phyloP scores from a whole-genome alignment of 805 yeast species.

The Starmerella kuoi region DNA sequence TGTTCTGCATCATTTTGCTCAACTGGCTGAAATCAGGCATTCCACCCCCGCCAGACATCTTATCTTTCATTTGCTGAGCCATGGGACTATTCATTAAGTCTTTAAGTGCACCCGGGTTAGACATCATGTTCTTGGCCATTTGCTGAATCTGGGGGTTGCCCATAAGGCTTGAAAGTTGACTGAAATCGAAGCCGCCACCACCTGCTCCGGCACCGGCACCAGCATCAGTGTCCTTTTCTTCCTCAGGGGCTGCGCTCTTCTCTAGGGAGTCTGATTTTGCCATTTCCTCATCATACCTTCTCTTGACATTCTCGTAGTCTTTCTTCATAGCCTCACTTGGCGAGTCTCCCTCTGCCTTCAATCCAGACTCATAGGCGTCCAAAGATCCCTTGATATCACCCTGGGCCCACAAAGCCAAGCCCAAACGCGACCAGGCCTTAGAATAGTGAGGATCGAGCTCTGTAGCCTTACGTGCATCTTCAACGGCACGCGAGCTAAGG shows the following conservation, averaged over 20 bases:
- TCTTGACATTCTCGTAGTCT: conserved; percentile 89
- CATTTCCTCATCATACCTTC: conserved; percentile 64
- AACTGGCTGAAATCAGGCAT: conserved; percentile 48
- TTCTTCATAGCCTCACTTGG: conserved; percentile 83
- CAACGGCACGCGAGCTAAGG: conserved; percentile 63
- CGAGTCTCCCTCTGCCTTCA: conserved; percentile 72
- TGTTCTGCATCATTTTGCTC: conserved; percentile 54
- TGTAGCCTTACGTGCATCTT: conserved; percentile 75
- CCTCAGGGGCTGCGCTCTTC: background rate
- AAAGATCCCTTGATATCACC: conserved; percentile 85
- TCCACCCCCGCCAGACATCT: conserved; percentile 52
- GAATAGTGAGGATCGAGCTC: conserved; percentile 67
- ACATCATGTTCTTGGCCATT: conserved; percentile 81
- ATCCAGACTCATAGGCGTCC: conserved; percentile 79
- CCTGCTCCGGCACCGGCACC: conserved; percentile 36
- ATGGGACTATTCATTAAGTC: conserved; percentile 71
- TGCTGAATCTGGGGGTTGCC: conserved; percentile 85
- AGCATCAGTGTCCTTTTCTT: conserved; percentile 1
- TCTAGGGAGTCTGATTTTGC: conserved; percentile 13
- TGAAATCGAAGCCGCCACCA: conserved; percentile 59
- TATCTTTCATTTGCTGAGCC: conserved; percentile 71
- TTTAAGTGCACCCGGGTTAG: conserved; percentile 63
- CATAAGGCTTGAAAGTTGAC: conserved; percentile 53
- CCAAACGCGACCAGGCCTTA: conserved; percentile 90
- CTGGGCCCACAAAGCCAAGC: conserved; percentile 84